phyloP scores from a whole-genome alignment of 768 basidiomycete genomes.

The Exsudoporus frostii region DNA sequence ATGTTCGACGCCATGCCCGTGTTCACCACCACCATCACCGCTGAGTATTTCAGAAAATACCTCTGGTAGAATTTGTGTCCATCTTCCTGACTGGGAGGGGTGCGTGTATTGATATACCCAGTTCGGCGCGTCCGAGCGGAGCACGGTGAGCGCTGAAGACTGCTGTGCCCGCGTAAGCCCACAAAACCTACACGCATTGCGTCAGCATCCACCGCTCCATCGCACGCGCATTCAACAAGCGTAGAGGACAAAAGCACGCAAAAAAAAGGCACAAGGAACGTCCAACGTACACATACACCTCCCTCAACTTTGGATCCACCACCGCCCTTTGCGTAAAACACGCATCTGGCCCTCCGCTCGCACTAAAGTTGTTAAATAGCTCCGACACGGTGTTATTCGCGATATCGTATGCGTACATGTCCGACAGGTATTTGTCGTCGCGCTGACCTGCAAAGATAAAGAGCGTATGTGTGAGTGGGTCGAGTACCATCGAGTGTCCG shows the following conservation, averaged over 20 bases:
- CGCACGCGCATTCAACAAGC: background rate
- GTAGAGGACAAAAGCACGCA: too few relatives aligned
- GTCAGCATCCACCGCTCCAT: background rate
- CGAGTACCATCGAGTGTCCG: conserved; percentile 82
- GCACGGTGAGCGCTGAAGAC: conserved; percentile 38
- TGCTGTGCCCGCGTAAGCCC: conserved; percentile 49
- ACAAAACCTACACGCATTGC: conserved; percentile 46
- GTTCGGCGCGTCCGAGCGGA: conserved; percentile 49
- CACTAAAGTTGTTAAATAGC: conserved; percentile 59
- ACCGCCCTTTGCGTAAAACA: conserved; percentile 75
- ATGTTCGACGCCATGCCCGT: background rate
- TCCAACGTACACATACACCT: conserved; percentile 67
- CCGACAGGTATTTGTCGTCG: conserved; percentile 62
- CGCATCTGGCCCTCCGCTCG: conserved; percentile 62
- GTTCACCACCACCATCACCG: background rate
- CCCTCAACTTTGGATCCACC: conserved; percentile 56
- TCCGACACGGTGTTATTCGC: conserved; percentile 54
- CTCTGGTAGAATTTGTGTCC: conserved; percentile 56
- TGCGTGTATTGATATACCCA: conserved; percentile 67
- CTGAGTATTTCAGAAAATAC: conserved; percentile 7
- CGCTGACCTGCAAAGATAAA: conserved; percentile 76
- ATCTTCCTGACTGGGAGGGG: conserved; percentile 53
- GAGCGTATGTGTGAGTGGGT: conserved; percentile 52
- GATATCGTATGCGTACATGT: conserved; percentile 75
- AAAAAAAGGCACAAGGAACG: background rate